A percentile compares a stretch with the other conserved stretches of the same genome.
Evolutionary conservation across 805 yeast species (phyloP).

Genomic region (Kazachstania taianensis): DNA sequence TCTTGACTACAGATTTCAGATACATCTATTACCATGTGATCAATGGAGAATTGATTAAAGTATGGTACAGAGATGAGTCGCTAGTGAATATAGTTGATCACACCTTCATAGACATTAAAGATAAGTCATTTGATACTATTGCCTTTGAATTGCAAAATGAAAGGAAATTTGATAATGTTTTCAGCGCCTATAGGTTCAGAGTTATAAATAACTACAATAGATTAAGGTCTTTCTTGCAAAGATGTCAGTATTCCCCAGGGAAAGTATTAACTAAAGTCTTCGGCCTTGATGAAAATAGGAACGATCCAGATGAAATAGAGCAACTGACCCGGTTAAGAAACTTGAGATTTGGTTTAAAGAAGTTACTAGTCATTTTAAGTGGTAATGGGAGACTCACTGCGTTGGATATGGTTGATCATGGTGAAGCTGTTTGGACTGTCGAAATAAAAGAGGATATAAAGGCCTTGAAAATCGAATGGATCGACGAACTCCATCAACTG

Average conservation of each 20-base stretch:
- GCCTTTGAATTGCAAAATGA: conserved; percentile 17
- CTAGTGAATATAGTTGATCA: conserved; percentile 31
- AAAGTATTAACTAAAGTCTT: conserved; percentile 11
- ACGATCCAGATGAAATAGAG: conserved; percentile 10
- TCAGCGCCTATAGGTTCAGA: conserved; percentile 24
- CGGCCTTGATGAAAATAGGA: conserved; percentile 6
- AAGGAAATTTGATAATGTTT: conserved; percentile 6
- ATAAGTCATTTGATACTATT: conserved; percentile 9
- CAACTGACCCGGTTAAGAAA: conserved; percentile 10
- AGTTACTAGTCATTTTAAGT: conserved; percentile 35
- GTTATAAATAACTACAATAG: conserved; percentile 15
- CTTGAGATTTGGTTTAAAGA: conserved; percentile 38
- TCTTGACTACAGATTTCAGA: conserved; percentile 8
- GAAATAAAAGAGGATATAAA: conserved; percentile 15
- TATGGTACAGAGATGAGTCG: conserved; percentile 40
- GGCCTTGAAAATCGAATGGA: conserved; percentile 16
- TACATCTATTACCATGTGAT: conserved; percentile 14
- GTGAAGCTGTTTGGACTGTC: conserved; percentile 33
- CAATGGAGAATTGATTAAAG: conserved; percentile 14
- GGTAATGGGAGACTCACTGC: conserved; percentile 35
- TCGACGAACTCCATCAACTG: conserved; percentile 12
- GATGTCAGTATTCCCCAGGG: conserved; percentile 17
- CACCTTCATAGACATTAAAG: conserved; percentile 15
- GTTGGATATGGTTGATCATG: conserved; percentile 32
- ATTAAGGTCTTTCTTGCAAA: conserved; percentile 11